phyloP scores from a whole-genome alignment of 306 rosid genomes.

The Ceratonia siliqua region DNA sequence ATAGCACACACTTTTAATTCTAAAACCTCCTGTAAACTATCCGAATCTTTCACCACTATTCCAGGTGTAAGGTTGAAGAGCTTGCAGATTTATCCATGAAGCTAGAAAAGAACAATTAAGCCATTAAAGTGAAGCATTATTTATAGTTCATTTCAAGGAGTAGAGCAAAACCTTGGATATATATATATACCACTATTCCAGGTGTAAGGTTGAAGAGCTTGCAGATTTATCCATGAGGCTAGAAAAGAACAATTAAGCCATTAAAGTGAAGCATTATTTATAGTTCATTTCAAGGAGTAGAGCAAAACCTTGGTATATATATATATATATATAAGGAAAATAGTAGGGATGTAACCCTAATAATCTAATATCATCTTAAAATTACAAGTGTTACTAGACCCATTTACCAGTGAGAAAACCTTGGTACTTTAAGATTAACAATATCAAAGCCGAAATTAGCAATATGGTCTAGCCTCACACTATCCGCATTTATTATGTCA shows the following conservation, averaged over 20 bases:
- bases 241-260: not conserved
- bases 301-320: not conserved
- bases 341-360: no score
- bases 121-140: not conserved
- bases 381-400: no score
- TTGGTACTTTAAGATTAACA: not conserved
- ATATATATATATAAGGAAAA: no score
- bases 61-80: not conserved
- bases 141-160: not conserved
- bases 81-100: not conserved
- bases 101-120: not conserved
- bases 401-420: no score
- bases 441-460: not conserved
- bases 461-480: not conserved
- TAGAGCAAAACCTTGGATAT: not conserved
- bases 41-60: no score
- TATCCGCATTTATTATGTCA: not conserved
- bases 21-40: no score
- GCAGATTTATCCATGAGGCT: not conserved
- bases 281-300: not conserved
- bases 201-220: not conserved
- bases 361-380: no score
- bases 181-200: no score
- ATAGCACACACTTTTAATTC: no score
- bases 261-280: not conserved